A percentile compares a stretch with the other conserved stretches of the same genome.
phyloP scores from a whole-genome alignment of 306 rosid genomes.

The Biancaea sappan region DNA sequence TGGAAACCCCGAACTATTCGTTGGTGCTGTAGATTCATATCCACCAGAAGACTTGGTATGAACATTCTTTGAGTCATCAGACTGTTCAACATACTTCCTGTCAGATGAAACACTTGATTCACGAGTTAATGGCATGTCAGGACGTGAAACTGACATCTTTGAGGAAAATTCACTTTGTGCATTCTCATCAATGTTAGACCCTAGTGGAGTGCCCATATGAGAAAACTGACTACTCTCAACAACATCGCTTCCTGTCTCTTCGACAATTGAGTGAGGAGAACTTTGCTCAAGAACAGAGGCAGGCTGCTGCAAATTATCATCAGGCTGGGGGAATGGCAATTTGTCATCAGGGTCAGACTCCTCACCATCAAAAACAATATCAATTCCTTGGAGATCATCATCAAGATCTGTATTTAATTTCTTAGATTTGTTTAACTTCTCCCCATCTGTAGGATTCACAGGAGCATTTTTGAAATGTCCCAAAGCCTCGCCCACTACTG shows the following conservation, averaged over 20 bases:
- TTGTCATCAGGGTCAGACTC: slow-evolving; percentile 93
- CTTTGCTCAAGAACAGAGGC: slow-evolving; percentile 75
- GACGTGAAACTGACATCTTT: slow-evolving; percentile 81
- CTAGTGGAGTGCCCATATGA: slow-evolving; percentile 64
- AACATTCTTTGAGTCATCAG: slow-evolving; percentile 69
- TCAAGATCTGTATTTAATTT: slow-evolving; percentile 82
- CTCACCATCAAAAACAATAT: slow-evolving; percentile 94
- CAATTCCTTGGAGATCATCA: slow-evolving; percentile 97
- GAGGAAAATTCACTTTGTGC: slow-evolving; percentile 86
- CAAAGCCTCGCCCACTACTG: slow-evolving; percentile 72
- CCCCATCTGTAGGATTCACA: slow-evolving; percentile 53
- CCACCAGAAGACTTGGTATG: slow-evolving; percentile 58
- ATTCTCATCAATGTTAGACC: slow-evolving; percentile 78
- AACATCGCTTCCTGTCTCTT: slow-evolving; percentile 88
- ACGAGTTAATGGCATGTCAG: slow-evolving; percentile 72
- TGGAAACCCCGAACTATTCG: slow-evolving; percentile 61
- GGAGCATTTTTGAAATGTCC: slow-evolving; percentile 62
- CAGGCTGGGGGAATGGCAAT: slow-evolving; percentile 90
- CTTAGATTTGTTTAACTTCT: slow-evolving; percentile 77
- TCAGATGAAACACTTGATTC: slow-evolving; percentile 90
- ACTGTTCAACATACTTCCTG: slow-evolving; percentile 76
- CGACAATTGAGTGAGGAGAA: slow-evolving; percentile 96
- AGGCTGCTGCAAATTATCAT: slow-evolving; percentile 81
- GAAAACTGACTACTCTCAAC: slow-evolving; percentile 71
- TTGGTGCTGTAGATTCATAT: slow-evolving; percentile 58